phyloP scores from a whole-genome alignment of 768 basidiomycete species.

The Trametes cubensis region DNA sequence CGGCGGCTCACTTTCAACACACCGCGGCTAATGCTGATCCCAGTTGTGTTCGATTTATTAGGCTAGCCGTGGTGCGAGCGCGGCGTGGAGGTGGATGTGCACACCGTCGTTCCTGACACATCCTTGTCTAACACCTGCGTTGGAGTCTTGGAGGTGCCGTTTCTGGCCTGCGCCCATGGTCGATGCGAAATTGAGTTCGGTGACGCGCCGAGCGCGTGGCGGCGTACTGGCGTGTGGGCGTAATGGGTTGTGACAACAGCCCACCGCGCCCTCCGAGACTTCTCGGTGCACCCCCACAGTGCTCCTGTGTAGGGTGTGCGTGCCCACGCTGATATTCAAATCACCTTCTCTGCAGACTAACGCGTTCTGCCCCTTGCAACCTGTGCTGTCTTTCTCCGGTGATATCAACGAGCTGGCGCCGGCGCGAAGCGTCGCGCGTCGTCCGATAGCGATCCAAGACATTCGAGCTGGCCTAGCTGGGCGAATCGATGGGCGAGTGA shows the following conservation, averaged over 20 bases:
- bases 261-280: neutral
- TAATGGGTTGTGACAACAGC: neutral
- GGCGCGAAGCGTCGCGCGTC: neutral
- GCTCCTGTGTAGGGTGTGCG: too few relatives aligned
- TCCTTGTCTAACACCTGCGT: neutral
- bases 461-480: neutral
- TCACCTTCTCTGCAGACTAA: too few relatives aligned
- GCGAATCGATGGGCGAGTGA: too few relatives aligned
- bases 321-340: neutral
- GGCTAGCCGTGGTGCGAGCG: neutral
- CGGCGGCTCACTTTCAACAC: neutral
- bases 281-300: neutral
- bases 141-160: neutral
- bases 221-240: neutral
- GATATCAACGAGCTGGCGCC: constrained; percentile 7
- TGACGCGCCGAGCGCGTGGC: too few relatives aligned
- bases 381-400: neutral
- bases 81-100: neutral
- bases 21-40: neutral
- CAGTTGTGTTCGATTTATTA: neutral
- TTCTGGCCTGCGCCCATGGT: neutral
- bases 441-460: neutral
- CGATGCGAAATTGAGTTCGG: too few relatives aligned
- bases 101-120: too few relatives aligned
- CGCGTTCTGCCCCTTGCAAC: neutral